phyloP scores from a whole-genome alignment of 306 rosid genomes.

The Corylus heterophylla region DNA sequence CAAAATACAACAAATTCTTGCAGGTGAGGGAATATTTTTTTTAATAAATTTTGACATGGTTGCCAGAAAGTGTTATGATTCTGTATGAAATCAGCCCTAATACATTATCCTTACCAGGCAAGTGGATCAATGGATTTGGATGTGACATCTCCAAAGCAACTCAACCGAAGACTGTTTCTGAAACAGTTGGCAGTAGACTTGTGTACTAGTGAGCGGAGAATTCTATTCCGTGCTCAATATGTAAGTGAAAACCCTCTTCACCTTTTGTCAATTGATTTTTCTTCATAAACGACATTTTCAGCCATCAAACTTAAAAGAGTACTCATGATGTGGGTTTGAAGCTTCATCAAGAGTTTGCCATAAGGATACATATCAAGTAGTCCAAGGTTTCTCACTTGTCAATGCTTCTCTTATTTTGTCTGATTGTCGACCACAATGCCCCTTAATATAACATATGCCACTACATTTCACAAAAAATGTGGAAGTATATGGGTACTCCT shows the following conservation, averaged over 20 bases:
- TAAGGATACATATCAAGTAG: not conserved
- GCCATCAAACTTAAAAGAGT: not conserved
- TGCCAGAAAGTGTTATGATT: not conserved
- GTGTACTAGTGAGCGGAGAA: slow-evolving; percentile 77
- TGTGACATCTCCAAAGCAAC: slow-evolving; percentile 89
- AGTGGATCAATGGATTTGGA: slow-evolving; percentile 96
- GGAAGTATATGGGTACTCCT: too few species aligned
- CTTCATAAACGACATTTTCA: not conserved
- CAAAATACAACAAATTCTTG: slow-evolving; percentile 80
- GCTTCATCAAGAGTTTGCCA: not conserved
- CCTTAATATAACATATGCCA: not conserved
- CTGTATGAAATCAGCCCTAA: slow-evolving; percentile 3
- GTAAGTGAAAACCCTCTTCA: slow-evolving; percentile 46
- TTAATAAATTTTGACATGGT: slow-evolving; percentile 3
- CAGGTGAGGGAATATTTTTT: slow-evolving; percentile 51
- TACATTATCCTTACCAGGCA: slow-evolving; percentile 44
- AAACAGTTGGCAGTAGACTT: slow-evolving; percentile 91
- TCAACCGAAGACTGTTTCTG: slow-evolving; percentile 80
- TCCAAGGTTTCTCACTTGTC: slow-evolving; percentile 15
- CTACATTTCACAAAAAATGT: not conserved
- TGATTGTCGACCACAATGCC: not conserved
- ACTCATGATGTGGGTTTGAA: not conserved
- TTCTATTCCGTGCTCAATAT: slow-evolving; percentile 84
- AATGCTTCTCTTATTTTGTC: slow-evolving; percentile 8
- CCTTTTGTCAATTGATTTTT: slow-evolving; percentile 9